phyloP scores from a whole-genome alignment of 192 early-diverging fungal genomes.

The Backusella mclennaniae region DNA sequence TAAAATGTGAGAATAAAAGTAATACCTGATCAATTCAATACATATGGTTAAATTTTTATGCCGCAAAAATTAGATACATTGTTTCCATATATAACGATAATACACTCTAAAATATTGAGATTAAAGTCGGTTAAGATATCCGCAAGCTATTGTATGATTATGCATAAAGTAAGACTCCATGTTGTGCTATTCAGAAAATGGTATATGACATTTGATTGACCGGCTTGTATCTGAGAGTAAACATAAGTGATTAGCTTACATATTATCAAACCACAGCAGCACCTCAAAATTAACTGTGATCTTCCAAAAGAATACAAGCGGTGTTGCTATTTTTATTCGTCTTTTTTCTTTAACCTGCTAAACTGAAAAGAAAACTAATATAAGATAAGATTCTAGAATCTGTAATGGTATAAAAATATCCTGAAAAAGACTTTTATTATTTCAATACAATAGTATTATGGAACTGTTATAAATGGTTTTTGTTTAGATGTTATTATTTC shows the following conservation, averaged over 20 bases:
- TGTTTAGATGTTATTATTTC: not conserved
- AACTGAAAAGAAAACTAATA: not conserved
- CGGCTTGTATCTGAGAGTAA: not conserved
- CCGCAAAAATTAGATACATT: not conserved
- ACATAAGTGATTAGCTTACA: not conserved
- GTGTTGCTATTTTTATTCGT: not conserved
- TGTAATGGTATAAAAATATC: not conserved
- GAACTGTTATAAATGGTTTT: not conserved
- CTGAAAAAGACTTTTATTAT: not conserved
- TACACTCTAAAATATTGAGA: not conserved
- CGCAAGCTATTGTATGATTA: not conserved
- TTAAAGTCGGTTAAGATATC: not conserved
- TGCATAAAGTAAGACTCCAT: not conserved
- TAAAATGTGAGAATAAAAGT: not conserved
- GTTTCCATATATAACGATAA: not conserved
- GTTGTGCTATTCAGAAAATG: not conserved
- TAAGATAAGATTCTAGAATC: not conserved
- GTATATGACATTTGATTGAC: not conserved
- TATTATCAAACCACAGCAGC: not conserved
- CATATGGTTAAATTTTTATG: not conserved
- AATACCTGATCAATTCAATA: not conserved
- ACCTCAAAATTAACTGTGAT: not conserved
- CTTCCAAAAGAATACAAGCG: not conserved
- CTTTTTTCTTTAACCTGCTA: not conserved
- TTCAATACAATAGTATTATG: not conserved